Conservation (phyloP, 768 basidiomycete species). For the Pleurotus ostreatus region DNA sequence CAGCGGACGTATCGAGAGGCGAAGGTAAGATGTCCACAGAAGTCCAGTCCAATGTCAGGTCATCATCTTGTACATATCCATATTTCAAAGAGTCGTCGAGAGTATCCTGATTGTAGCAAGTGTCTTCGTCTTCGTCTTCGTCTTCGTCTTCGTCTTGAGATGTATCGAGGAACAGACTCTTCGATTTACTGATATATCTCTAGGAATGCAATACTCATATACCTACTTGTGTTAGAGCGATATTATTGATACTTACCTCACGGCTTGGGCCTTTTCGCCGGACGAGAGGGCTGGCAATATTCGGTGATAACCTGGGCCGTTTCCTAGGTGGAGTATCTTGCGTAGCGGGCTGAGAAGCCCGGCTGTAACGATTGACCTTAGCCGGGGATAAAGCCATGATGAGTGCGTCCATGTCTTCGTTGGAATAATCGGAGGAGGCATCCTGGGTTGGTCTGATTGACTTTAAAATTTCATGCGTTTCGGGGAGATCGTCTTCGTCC, state of each 20-base stretch:
- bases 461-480: conserved; percentile 27
- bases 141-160: not conserved
- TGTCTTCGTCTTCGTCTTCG: not conserved
- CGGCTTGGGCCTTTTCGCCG: not conserved
- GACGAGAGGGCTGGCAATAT: not conserved
- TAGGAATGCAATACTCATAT: too few species aligned
- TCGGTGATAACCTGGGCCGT: not conserved
- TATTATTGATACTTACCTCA: not conserved
- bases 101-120: not conserved
- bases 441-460: not conserved
- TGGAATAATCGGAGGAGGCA: conserved; percentile 30
- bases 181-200: too few species aligned
- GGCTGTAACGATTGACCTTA: conserved; percentile 5
- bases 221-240: too few species aligned
- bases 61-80: not conserved
- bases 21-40: conserved; percentile 23
- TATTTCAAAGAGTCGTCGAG: not conserved
- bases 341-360: not conserved
- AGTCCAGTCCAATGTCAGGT: conserved; percentile 22
- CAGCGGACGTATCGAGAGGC: conserved; percentile 16
- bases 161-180: not conserved
- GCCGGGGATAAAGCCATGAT: conserved; percentile 32
- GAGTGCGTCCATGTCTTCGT: conserved; percentile 40
- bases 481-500: conserved; percentile 44
- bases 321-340: conserved; percentile 5